Base-by-base conservation (phyloP, 1,139 yeast genomes). In the Pichia sp. region DNA sequence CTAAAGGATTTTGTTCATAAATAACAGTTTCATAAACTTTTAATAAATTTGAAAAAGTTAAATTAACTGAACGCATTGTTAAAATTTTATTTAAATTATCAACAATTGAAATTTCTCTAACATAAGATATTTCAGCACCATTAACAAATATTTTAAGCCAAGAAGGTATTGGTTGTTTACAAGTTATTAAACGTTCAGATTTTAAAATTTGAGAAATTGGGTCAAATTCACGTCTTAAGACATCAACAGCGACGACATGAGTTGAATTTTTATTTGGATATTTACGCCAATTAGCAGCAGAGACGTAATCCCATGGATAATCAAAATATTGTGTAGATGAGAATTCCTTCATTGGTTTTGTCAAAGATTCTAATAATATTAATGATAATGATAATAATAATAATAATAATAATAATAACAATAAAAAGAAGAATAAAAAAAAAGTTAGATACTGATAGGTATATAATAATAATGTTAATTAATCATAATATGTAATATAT, bases 221-320 rank as follows among this genome's bases (percentile, higher is more conserved):
- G 56, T 82, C 78, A 29, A 87, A 61, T 54, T 82, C 86, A 49
- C 97, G 72, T 49, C 82, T 69, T 40, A 92, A 67, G 3, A 87
- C 87, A 63, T 92, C 98, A 6, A 92, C 97, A 1, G 95, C 94
- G 20, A 87, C 82, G n/a, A 92, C 98, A 66, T 92, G 98, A 0
- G 95, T 77, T 7, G 96, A 82, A 51, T 83, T 72, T 58, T 89
- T 95, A 54, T 92, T 92, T 16, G 98, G 98, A 65, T 92, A 92
- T 59, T 92, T 92, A 54, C 79, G 81, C 98, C 98, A 92, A 64
- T 92, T 90, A 48, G 97, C 97, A 0, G 95, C 90, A 1, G 96
- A 85, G 22, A 92, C 96, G 59, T 87, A 89, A 35, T 85, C 95
- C 97, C 97, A 90, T 0, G 95, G 78, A 59, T 90, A 90, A 50